These are phyloP conservation scores for Hymenoscyphus albidus DNA, from an alignment of 2,329 filamentous ascomycete species.

Conservation along the genomic window DNA sequence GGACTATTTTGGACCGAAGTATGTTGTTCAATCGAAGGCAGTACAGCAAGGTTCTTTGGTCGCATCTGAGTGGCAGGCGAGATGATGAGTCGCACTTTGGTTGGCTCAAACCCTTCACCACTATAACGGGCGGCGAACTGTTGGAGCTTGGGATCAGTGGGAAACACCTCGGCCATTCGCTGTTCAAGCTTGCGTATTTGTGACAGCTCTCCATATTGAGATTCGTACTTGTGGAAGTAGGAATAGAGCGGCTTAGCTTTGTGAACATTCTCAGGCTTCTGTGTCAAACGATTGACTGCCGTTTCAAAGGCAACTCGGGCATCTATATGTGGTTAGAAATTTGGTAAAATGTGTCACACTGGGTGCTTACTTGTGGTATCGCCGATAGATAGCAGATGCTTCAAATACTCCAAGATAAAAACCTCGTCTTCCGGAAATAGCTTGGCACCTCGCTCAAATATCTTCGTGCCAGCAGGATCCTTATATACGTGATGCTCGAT, in stretches of 20 bases:
- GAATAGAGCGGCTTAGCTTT: slow-evolving; percentile 83
- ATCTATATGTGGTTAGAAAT: slow-evolving; percentile 50
- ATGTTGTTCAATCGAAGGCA: slow-evolving; percentile 52
- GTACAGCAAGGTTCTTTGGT: slow-evolving; percentile 49
- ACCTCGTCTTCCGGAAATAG: slow-evolving; percentile 90
- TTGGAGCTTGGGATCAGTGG: slow-evolving; percentile 72
- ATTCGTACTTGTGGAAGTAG: slow-evolving; percentile 95
- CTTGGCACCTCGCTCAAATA: slow-evolving; percentile 90
- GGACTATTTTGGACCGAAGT: slow-evolving; percentile 40
- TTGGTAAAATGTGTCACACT: background rate
- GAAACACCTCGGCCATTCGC: slow-evolving; percentile 91
- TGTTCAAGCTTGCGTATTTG: slow-evolving; percentile 89
- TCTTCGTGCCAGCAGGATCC: slow-evolving; percentile 86
- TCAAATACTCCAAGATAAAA: slow-evolving; percentile 93
- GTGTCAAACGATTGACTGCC: slow-evolving; percentile 75
- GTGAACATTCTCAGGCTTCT: slow-evolving; percentile 67
- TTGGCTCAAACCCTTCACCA: slow-evolving; percentile 72
- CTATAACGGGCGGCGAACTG: slow-evolving; percentile 76
- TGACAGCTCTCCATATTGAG: slow-evolving; percentile 84
- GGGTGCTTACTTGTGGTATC: slow-evolving; percentile 79
- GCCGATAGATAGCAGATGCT: slow-evolving; percentile 86
- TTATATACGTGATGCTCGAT: slow-evolving; percentile 97
- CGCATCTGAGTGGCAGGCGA: slow-evolving; percentile 76
- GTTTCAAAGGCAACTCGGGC: slow-evolving; percentile 95
- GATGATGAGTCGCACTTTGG: slow-evolving; percentile 75